These are phyloP conservation scores for Komagataella kurtzmanii DNA, from an alignment of 805 yeast genomes.

Conservation along the genomic window DNA sequence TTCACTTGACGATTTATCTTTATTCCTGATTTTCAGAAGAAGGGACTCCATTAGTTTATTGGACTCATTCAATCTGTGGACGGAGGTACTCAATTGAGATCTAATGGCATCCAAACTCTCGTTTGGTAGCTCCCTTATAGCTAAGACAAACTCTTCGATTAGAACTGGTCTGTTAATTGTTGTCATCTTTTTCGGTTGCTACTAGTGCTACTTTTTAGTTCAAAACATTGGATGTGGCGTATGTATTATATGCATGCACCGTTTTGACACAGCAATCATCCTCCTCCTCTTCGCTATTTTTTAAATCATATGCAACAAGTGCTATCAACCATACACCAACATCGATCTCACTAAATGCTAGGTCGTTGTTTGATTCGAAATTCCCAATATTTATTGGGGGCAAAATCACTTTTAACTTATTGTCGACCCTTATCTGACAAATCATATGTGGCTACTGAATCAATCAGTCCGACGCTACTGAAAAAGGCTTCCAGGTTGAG, in stretches of 20 bases:
- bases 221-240: no score
- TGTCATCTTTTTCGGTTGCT: background rate
- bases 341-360: background rate
- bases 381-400: background rate
- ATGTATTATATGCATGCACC: background rate
- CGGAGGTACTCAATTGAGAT: conserved; percentile 23
- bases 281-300: background rate
- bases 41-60: conserved; percentile 33
- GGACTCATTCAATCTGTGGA: conserved; percentile 34
- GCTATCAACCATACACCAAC: background rate
- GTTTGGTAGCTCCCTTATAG: conserved; percentile 24
- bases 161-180: conserved; percentile 10
- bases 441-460: background rate
- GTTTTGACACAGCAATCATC: background rate
- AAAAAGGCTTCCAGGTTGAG: conserved; percentile 29
- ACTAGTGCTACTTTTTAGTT: background rate
- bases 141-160: conserved; percentile 14
- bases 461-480: conserved; percentile 36
- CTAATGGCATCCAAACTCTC: conserved; percentile 23
- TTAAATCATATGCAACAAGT: background rate
- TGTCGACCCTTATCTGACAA: background rate
- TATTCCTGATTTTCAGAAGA: conserved; percentile 16
- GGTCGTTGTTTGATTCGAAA: background rate
- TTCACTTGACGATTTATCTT: conserved; percentile 1
- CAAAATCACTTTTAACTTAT: background rate